A percentile compares a stretch with the other conserved stretches of the same genome.
Conservation (phyloP, 1,284 basidiomycete genomes). For the Moesziomyces aphidis region DNA sequence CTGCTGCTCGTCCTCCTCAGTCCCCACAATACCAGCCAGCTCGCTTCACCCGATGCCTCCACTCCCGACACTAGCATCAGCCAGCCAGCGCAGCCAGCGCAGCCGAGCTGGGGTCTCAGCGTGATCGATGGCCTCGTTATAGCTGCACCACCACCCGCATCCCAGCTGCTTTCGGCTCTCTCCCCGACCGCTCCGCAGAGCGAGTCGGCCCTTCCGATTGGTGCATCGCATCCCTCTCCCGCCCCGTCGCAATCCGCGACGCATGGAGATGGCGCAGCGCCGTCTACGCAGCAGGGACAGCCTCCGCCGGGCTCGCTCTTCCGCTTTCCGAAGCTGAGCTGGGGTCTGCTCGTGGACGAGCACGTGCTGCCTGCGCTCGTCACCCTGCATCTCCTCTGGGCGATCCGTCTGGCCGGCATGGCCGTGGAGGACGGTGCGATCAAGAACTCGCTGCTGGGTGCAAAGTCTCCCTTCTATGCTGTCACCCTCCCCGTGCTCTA, state of each 20-base stretch:
- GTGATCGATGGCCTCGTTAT: constrained; percentile 44
- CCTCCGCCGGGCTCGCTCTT: constrained; percentile 47
- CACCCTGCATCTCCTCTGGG: constrained; percentile 44
- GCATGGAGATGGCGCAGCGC: neutral
- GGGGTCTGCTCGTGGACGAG: constrained; percentile 37
- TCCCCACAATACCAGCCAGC: constrained; percentile 35
- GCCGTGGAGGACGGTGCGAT: constrained; percentile 44
- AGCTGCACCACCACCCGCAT: constrained; percentile 23
- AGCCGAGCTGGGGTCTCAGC: constrained; percentile 31
- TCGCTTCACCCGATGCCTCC: constrained; percentile 10
- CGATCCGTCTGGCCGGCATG: constrained; percentile 35
- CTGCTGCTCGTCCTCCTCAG: constrained; percentile 47
- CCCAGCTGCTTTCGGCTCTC: constrained; percentile 3
- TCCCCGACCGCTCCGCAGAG: constrained; percentile 5
- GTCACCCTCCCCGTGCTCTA: constrained; percentile 39
- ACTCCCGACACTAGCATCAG: constrained; percentile 15
- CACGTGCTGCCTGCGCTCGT: constrained; percentile 43
- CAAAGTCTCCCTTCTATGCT: constrained; percentile 32
- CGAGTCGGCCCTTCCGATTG: neutral
- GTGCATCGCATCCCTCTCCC: constrained; percentile 12
- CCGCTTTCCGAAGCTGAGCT: constrained; percentile 44
- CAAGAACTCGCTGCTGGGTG: constrained; percentile 31
- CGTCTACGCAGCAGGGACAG: constrained; percentile 19
- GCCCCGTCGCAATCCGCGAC: constrained; percentile 11
- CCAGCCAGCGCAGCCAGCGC: constrained; percentile 26